Percentiles rank a stretch among this genome's conserved stretches.
These are phyloP conservation scores for Yamadazyma siamensis DNA, from an alignment of 1,139 yeast genomes.

Conservation along the genomic window DNA sequence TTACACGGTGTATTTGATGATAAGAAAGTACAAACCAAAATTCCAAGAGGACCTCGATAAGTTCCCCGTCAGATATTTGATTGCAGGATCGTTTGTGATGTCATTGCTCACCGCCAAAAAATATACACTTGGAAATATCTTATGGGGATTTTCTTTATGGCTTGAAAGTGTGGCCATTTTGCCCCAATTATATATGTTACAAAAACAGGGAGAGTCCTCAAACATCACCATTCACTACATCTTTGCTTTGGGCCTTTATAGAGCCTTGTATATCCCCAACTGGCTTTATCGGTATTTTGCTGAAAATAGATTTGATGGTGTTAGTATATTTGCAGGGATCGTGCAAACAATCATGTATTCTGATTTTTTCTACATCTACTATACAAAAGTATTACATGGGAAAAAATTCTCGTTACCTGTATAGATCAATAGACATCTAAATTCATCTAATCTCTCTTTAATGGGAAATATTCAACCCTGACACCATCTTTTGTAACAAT, in stretches of 20 bases:
- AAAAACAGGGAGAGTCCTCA: constrained; percentile 86
- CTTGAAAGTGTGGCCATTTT: constrained; percentile 86
- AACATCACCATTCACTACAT: constrained; percentile 87
- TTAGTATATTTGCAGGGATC: constrained; percentile 76
- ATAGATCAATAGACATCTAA: constrained; percentile 3
- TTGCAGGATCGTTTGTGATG: constrained; percentile 59
- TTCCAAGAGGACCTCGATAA: constrained; percentile 59
- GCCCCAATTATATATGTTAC: constrained; percentile 89
- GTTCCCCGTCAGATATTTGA: constrained; percentile 69
- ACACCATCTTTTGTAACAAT: constrained; percentile 94
- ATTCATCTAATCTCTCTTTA: constrained; percentile 73
- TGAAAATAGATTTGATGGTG: constrained; percentile 66
- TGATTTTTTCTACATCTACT: constrained; percentile 92
- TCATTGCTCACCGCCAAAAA: constrained; percentile 66
- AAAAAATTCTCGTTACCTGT: constrained; percentile 73
- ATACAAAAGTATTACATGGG: constrained; percentile 74
- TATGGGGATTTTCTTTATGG: constrained; percentile 82
- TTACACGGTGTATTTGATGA: constrained; percentile 75
- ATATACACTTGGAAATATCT: constrained; percentile 57
- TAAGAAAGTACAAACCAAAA: constrained; percentile 54
- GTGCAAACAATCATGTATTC: constrained; percentile 85
- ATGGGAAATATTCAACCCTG: constrained; percentile 74
- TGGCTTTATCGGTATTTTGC: constrained; percentile 86
- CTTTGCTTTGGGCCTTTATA: constrained; percentile 85
- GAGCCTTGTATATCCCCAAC: constrained; percentile 87